Base-by-base conservation (phyloP, 768 basidiomycete species). In the Suillus ampliporus region DNA sequence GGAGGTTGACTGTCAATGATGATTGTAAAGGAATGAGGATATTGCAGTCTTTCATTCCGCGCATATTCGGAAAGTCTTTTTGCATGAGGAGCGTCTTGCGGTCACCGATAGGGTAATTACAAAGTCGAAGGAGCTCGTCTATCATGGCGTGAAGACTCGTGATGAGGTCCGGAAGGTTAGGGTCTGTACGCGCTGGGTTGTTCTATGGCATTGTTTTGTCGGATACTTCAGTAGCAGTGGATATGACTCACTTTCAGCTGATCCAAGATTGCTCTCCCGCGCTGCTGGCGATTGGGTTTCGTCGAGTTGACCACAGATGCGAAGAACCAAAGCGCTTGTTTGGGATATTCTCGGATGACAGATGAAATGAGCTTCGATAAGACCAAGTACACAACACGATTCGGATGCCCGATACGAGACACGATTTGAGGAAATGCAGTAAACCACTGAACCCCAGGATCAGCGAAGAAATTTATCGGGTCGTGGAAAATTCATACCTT, bases 351-450 rank as follows among this genome's bases (percentile, higher is more conserved):
- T 59, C 80, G 77, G n/a, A 99, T 82, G 34, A 99, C 92, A 19
- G 73, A 78, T 17, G 79, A 75, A 60, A 99, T 94, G 38, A 99
- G 83, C 52, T 72, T 76, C 3, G 84, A 80, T 23, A 99, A 77
- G 4, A 87, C 74, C 0, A 72, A 74, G 70, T 85, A 89, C 4
- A 94, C 89, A 1, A 79, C 80, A 13, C 75, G 65, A 68, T 92
- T 89, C 5, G 74, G 77, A 66, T 97, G 93, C 14, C 90, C 91
- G 37, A 99, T 89, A 9, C 97, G 87, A 15, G 97, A 99, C 15
- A 96, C 94, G 58, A 99, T 93, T 80, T 99, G 97, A 4, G 96
- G 95, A 65, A 98, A 96, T 1, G 95, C 96, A 0, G 92, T 95
- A 67, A 88, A 91, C 95, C 97, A 99, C 95, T 99, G 52, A 17